These are phyloP conservation scores for Rhizodiscina lignyota DNA, from an alignment of 495 filamentous ascomycete genomes.

Conservation along the genomic window DNA sequence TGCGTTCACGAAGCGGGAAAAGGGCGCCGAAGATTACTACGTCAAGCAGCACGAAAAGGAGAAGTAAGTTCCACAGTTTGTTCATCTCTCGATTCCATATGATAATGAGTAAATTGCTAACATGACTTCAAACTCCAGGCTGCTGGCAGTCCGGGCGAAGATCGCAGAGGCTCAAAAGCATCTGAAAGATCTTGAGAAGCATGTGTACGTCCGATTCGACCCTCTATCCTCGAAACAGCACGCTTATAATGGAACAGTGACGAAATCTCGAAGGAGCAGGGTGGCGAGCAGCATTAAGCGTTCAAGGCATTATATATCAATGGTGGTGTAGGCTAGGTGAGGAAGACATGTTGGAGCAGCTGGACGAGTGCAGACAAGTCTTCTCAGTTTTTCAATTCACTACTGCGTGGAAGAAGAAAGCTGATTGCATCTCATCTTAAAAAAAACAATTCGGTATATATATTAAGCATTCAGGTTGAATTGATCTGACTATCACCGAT, in stretches of 20 bases:
- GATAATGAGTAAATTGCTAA: conserved; percentile 1
- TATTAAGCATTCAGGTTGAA: too few species aligned
- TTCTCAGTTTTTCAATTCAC: too few species aligned
- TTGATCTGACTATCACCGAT: too few species aligned
- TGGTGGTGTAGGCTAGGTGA: too few species aligned
- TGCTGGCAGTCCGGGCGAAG: conserved; percentile 54
- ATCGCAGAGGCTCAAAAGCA: conserved; percentile 63
- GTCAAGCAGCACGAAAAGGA: conserved; percentile 70
- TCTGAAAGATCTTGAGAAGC: conserved; percentile 63
- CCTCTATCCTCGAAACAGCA: background rate
- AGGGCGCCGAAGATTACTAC: conserved; percentile 66
- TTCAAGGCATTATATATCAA: too few species aligned
- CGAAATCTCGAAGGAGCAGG: conserved; percentile 47
- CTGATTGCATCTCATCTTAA: too few species aligned
- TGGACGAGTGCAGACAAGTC: too few species aligned
- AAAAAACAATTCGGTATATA: too few species aligned
- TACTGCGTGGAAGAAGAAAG: too few species aligned
- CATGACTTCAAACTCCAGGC: conserved; percentile 20
- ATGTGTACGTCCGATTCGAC: conserved; percentile 45
- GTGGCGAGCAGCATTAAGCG: conserved; percentile 55
- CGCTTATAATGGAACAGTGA: conserved; percentile 29
- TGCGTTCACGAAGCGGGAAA: conserved; percentile 79
- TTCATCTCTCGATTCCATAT: background rate
- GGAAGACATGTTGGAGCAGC: too few species aligned
- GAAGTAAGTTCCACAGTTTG: conserved; percentile 46